phyloP scores from a whole-genome alignment of 139 green algal genomes.

The Penium margaritaceum region DNA sequence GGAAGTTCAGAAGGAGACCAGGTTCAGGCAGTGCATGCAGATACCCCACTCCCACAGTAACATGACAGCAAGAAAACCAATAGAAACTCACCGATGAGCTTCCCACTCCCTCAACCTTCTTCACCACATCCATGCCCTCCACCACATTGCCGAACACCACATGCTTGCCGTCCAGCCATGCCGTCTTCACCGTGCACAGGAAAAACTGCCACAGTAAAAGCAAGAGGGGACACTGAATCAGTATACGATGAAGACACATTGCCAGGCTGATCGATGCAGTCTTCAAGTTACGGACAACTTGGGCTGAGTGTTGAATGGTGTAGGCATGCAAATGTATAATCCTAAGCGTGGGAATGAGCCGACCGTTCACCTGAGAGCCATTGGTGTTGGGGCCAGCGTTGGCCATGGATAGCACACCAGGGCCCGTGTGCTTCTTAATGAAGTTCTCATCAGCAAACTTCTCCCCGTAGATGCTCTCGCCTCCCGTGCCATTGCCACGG shows the following conservation, averaged over 20 bases:
- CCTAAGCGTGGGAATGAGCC: neutral
- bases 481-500: slow-evolving; percentile 50
- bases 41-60: neutral
- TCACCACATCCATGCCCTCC: slow-evolving; percentile 89
- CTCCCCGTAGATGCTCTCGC: slow-evolving; percentile 54
- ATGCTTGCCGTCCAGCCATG: slow-evolving; percentile 63
- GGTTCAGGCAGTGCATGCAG: neutral
- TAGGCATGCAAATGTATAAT: neutral
- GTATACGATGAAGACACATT: no score
- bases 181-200: slow-evolving; percentile 50
- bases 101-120: slow-evolving; percentile 79
- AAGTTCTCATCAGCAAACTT: slow-evolving; percentile 70
- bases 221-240: neutral
- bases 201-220: slow-evolving; percentile 55
- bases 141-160: slow-evolving; percentile 91
- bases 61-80: neutral
- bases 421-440: slow-evolving; percentile 66
- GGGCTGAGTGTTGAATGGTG: neutral
- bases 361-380: slow-evolving; percentile 53
- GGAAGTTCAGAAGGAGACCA: neutral
- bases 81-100: slow-evolving; percentile 34
- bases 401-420: slow-evolving; percentile 55
- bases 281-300: neutral
- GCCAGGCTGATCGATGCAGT: neutral
- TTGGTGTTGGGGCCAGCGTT: slow-evolving; percentile 66